Conservation (phyloP, 2,329 filamentous ascomycete species). For the Leptographium procerum region DNA sequence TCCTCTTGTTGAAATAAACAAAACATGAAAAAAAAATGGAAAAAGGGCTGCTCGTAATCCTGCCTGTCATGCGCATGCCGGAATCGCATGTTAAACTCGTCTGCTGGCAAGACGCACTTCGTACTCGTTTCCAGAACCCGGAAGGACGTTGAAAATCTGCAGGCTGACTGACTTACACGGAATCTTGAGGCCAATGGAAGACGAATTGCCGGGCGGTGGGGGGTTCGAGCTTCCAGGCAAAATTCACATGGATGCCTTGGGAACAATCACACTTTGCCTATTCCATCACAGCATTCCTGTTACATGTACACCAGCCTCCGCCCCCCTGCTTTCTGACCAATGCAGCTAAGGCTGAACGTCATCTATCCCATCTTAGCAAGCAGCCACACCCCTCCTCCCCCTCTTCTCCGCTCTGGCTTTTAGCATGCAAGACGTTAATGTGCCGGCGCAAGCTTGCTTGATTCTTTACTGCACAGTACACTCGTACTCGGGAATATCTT, state of each 20-base stretch:
- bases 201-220: not conserved
- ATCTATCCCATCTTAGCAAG: not conserved
- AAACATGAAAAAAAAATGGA: no score
- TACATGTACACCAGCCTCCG: not conserved
- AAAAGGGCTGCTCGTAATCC: no score
- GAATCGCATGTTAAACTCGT: no score
- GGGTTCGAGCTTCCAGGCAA: not conserved
- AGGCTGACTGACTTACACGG: not conserved
- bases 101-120: no score
- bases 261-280: not conserved
- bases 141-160: not conserved
- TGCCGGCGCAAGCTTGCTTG: no score
- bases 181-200: not conserved
- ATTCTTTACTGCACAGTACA: no score
- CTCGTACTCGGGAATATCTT: not conserved
- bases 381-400: no score
- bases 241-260: not conserved
- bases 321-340: not conserved
- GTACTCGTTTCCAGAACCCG: no score
- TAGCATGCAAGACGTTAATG: not conserved
- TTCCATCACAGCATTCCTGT: not conserved
- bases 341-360: slow-evolving; percentile 6
- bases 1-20: no score
- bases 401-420: no score
- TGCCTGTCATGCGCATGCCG: no score